Evolutionary conservation across 768 basidiomycete genomes (phyloP), one percentile per base, ranked within the genome.

Genomic region (Filobasidium floriforme): DNA sequence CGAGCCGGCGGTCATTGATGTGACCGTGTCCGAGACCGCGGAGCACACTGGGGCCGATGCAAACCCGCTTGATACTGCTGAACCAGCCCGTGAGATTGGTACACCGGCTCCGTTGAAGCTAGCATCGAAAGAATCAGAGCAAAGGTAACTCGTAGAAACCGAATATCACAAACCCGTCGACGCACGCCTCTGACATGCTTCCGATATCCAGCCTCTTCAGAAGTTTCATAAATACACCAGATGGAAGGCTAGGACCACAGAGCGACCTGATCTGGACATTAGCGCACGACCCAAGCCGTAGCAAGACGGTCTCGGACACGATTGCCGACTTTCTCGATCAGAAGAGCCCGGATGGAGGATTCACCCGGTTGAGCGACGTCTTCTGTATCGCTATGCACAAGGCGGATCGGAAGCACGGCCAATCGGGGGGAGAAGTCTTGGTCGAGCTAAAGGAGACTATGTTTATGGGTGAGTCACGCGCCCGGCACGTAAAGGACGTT

Each of bases 391-490:
- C 18, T 15, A 57, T 57, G 54, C 4, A 6, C 2, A 57, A 57
- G 26, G 54, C 54, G 12, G 54, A 57, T 57, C 54, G 54, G 54
- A 26, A 5, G 54, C 54, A 15, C 15, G 54, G 54, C 6, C 22
- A 57, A 28, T 14, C 29, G 24, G 54, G 54, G 5, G 54, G 54
- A 5, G 54, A 57, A 24, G 54, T 28, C 22, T 32, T 57, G 54
- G 54, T 57, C 54, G 54, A 28, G 54, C 26, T 57, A 15, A 7
- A 57, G 26, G 54, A 57, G 29, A 28, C 54, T 24, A 7, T 57
- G 24, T 57, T 19, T 26, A 14, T 57, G 18, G 54, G 54, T 57
- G 7, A 57, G 54, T 57, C 22, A n/a, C n/a, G n/a, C n/a, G n/a
- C n/a, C 22, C 26, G 54, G 26, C 54, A 15, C 14, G 24, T 4